Percentiles rank a stretch among this genome's conserved stretches.
Conservation (phyloP, 1,284 basidiomycete genomes). For the Fomitopsis betulina region DNA sequence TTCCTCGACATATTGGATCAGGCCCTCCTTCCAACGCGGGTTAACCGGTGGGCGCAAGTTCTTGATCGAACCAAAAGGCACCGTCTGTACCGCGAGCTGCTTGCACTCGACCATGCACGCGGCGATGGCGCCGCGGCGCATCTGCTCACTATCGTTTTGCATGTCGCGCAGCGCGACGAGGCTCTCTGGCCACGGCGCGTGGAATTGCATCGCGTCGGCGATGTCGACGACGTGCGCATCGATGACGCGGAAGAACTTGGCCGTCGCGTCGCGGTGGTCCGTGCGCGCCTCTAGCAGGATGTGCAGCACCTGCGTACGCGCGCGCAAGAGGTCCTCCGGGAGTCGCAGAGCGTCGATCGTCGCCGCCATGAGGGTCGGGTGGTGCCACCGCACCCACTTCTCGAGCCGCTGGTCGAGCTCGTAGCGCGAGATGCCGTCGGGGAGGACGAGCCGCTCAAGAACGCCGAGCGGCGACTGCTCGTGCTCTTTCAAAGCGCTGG, state of each 20-base stretch:
- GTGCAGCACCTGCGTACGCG: conserved; percentile 22
- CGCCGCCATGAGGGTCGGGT: conserved; percentile 21
- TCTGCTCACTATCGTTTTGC: conserved; percentile 17
- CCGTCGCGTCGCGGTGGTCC: conserved; percentile 17
- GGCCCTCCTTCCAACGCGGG: conserved; percentile 18
- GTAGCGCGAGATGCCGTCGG: conserved; percentile 21
- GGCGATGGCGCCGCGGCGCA: conserved; percentile 14
- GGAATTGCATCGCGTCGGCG: conserved; percentile 13
- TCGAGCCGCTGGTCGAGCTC: conserved; percentile 27
- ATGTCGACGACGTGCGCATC: conserved; percentile 16
- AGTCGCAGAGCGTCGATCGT: conserved; percentile 22
- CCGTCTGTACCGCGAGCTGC: conserved; percentile 23
- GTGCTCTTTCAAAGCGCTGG: conserved; percentile 15
- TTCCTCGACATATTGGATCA: conserved; percentile 16
- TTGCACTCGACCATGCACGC: conserved; percentile 22
- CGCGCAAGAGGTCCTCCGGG: conserved; percentile 13
- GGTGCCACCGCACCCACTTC: conserved; percentile 25
- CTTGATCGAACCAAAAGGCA: conserved; percentile 24
- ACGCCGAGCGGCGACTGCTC: conserved; percentile 11
- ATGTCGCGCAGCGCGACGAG: conserved; percentile 17
- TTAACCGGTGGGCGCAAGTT: conserved; percentile 6
- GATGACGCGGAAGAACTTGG: conserved; percentile 21
- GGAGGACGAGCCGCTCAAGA: conserved; percentile 17
- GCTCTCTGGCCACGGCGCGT: conserved; percentile 22
- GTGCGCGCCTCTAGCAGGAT: conserved; percentile 15